phyloP scores from a whole-genome alignment of 768 basidiomycete genomes.

The Mycena olivaceomarginata region DNA sequence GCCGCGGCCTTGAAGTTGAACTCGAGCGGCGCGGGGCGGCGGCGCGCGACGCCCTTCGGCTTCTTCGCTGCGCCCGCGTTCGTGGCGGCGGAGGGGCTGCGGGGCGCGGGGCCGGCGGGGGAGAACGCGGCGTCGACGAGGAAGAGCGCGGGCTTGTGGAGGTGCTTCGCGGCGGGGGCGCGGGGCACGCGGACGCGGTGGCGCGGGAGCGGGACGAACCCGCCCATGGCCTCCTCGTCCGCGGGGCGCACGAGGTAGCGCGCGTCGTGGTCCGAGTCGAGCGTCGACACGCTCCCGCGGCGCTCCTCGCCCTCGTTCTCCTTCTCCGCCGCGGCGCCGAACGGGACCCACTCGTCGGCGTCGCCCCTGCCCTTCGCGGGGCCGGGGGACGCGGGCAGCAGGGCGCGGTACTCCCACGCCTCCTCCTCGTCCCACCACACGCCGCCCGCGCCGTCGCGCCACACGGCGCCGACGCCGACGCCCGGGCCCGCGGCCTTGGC shows the following conservation, averaged over 20 bases:
- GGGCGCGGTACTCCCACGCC: conserved; percentile 78
- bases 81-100: conserved; percentile 11
- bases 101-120: conserved; percentile 7
- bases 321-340: conserved; percentile 55
- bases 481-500: conserved; percentile 63
- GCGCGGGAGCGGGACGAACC: conserved; percentile 58
- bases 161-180: conserved; percentile 37
- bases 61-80: background rate
- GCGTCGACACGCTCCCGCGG: conserved; percentile 68
- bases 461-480: conserved; percentile 68
- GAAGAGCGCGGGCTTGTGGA: conserved; percentile 40
- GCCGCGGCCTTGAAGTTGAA: conserved; percentile 47
- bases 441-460: conserved; percentile 76
- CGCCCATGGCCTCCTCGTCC: conserved; percentile 58
- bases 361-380: conserved; percentile 48
- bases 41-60: conserved; percentile 55
- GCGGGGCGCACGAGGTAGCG: conserved; percentile 66
- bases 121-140: conserved; percentile 31
- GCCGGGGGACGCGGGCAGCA: conserved; percentile 62
- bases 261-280: conserved; percentile 74
- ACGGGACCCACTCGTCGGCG: conserved; percentile 64
- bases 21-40: conserved; percentile 65
- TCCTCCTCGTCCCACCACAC: conserved; percentile 86
- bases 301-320: conserved; percentile 55
- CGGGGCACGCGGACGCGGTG: conserved; percentile 55